Evolutionary conservation across 2,329 filamentous ascomycete genomes (phyloP), one percentile per base, ranked within the genome.

Genomic region (Aspergillus tamarii): DNA sequence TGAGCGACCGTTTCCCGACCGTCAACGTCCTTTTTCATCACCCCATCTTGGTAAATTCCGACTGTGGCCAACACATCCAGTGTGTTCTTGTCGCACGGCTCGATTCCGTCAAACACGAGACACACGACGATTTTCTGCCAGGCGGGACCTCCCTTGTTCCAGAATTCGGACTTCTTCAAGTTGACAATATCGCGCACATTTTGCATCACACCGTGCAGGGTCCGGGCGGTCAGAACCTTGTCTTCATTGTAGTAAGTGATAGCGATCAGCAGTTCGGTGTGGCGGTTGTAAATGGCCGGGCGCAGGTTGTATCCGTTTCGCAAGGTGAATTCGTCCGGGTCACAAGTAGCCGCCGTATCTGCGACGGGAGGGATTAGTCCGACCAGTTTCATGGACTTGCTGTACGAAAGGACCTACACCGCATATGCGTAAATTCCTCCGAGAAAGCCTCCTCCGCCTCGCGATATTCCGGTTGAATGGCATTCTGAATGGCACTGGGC

Each of bases 221-320:
- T 99, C 80, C 94, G 89, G 58, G 94, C 87, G 21, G 95, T 91
- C 70, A 99, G 84, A 36, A 93, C 89, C 84, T 98, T 98, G 83
- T 98, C 95, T 85, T 98, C 94, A 83, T 98, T 98, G 85, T 98
- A 99, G 84, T 97, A 97, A 66, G 94, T 99, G 74, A 99, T 93
- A 74, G 94, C 94, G 78, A 99, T 97, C 69, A 98, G 86, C 72
- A 99, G 84, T 82, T 99, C 94, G 8, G 94, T 98, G 81, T 98
- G 94, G 73, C 94, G 88, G 85, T 98, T 98, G 84, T 98, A 98
- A 94, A 98, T 98, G 71, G 93, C 90, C 59, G 94, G 93, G 59
- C 95, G 92, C 79, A 99, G 86, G 84, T 98, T 97, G 85, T 98
- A 99, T 73, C 95, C 95, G 78, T 98, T 98, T 83, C 97, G 96